Base-by-base conservation (phyloP, 805 yeast species). In the Brettanomyces sp. region DNA sequence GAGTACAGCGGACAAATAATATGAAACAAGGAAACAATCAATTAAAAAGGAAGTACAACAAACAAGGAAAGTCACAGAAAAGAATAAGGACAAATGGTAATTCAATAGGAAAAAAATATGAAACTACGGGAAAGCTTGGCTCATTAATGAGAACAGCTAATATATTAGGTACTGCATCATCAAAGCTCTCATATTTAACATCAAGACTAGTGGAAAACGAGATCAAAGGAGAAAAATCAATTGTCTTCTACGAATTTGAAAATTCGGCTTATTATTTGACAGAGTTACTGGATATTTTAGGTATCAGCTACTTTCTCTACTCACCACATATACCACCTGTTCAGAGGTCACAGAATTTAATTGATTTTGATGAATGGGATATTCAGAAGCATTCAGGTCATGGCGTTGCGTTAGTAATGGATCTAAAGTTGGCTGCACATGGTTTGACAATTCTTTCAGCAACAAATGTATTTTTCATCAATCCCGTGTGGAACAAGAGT, bases 391-490 rank as follows among this genome's bases (percentile, higher is more conserved):
- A 68, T 4, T 73, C 75, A 1, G 61, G 63, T 11, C 73, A 71
- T 12, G 84, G 83, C 0, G 63, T 77, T 28, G 69, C 76, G 2
- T 63, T 82, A 47, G 64, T 82, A 1, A 82, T 82, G 88, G 88
- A 82, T 56, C 60, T 82, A 43, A 72, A 74, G 50, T 56, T 82
- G 43, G 85, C 89, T 0, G 69, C 89, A 0, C 86, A 80, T 62
- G 89, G 89, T 0, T 58, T 82, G 39, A 81, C 85, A 0, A 79
- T 82, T 6, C 74, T 79, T 18, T 70, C 80, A 0, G 89, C 89
- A 3, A 79, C 87, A 0, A 67, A 79, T 45, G 85, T 82, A 2
- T 82, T 79, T 55, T 81, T 82, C 56, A 66, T 82, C n/a, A 80
- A 74, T 52, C 88, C 88, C 1, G 81, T 82, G 1, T 82, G 88